Evolutionary conservation across 2,329 filamentous ascomycete genomes (phyloP).

Genomic region (Phyllosticta citriasiana): DNA sequence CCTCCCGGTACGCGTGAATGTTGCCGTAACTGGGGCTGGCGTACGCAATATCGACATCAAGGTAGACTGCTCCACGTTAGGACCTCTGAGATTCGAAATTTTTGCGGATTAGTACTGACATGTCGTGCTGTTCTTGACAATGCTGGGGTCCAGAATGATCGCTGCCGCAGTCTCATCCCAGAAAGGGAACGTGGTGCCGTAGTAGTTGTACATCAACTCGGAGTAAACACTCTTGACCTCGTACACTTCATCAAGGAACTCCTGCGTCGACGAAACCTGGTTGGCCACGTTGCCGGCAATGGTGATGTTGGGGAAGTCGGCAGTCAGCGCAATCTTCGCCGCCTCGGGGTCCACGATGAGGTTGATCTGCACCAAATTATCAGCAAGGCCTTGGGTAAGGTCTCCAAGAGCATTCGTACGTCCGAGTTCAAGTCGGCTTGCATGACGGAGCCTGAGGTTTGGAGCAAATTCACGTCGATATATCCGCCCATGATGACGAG

Average conservation of each 20-base stretch:
- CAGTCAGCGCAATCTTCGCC: constrained; percentile 39
- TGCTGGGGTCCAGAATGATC: constrained; percentile 29
- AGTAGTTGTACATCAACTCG: constrained; percentile 28
- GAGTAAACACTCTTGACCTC: constrained; percentile 31
- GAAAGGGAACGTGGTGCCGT: constrained; percentile 32
- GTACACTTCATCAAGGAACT: constrained; percentile 30
- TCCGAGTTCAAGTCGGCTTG: constrained; percentile 19
- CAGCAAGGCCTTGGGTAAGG: background rate
- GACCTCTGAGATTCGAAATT: background rate
- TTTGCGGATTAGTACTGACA: constrained; percentile 14
- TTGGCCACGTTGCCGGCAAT: constrained; percentile 40
- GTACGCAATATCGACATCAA: constrained; percentile 35
- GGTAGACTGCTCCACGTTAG: constrained; percentile 21
- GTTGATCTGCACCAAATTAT: constrained; percentile 30
- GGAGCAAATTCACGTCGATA: constrained; percentile 28
- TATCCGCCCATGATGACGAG: constrained; percentile 44
- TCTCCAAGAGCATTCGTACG: background rate
- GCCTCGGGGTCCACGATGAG: constrained; percentile 43
- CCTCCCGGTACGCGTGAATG: constrained; percentile 34
- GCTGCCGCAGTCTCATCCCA: constrained; percentile 40
- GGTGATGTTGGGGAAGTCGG: constrained; percentile 35
- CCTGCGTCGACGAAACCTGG: constrained; percentile 32
- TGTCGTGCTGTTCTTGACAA: constrained; percentile 29
- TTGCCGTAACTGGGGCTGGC: constrained; percentile 33
- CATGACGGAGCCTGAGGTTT: constrained; percentile 19